Evolutionary conservation across 306 rosid genomes (phyloP), one percentile per base, ranked within the genome.

Genomic region (Senna siamea): DNA sequence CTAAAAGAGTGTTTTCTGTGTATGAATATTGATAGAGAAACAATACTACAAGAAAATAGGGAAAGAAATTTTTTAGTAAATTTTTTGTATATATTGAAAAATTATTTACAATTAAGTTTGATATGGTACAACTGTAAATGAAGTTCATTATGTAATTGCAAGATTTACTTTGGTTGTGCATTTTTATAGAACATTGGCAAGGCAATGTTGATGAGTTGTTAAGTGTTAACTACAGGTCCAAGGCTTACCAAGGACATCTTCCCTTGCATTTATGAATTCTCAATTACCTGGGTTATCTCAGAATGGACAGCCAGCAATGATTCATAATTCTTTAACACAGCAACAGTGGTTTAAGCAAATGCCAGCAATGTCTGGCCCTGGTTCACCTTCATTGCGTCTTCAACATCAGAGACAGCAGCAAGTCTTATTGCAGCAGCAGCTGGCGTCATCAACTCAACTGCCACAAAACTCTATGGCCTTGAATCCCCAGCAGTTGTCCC

Each of bases 271-370:
- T 82, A 82, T 92, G 93, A 94, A 73, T 81, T 68, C 89, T 72
- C 98, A 88, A 77, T 81, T 88, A 76, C 78, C 96, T 56, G 96
- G 88, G 68, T 78, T 95, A 83, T 68, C 93, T 68, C 97, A 92
- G 88, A 92, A 90, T 79, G 99, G 97, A 83, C 98, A 92, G 84
- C 85, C 82, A 76, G 87, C 75, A 11, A 76, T 89, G 87, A 68
- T 94, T 41, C 89, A 76, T 79, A 90, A 83, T 80, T 76, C 98
- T 38, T 77, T 95, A 70, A 43, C 97, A 41, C 97, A 81, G 78
- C 92, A 83, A 70, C 98, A 92, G 77, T 90, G 98, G 98, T 66
- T 92, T 62, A 95, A 95, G 84, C 93, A 86, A 87, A 88, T 94
- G 43, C 91, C 97, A 54, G 43, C 88, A 69, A 85, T 90, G 73